A percentile compares a stretch with the other conserved stretches of the same genome.
Conservation (phyloP, 2,329 filamentous ascomycete species). For the Xylaria sp. region DNA sequence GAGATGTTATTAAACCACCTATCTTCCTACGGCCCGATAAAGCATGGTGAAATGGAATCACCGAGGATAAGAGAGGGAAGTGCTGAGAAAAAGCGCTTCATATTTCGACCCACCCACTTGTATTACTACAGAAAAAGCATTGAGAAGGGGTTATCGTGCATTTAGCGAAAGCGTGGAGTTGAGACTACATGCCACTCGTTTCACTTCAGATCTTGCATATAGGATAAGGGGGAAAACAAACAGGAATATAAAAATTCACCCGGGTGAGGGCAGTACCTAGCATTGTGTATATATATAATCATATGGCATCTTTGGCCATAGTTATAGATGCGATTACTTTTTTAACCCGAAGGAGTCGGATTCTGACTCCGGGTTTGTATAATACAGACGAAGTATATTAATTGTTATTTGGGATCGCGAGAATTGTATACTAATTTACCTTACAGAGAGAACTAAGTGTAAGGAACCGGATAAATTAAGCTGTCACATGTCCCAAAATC, state of each 20-base stretch:
- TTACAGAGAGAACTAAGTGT: no score
- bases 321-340: not conserved
- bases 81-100: not conserved
- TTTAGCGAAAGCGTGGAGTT: constrained; percentile 15
- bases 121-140: constrained; percentile 28
- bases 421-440: not conserved
- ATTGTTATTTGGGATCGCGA: not conserved
- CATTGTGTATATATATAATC: not conserved
- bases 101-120: constrained; percentile 9
- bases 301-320: not conserved
- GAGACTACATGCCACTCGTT: not conserved
- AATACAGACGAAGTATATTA: not conserved
- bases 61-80: not conserved
- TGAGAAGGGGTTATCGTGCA: not conserved
- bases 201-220: not conserved
- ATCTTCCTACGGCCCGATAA: not conserved
- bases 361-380: not conserved
- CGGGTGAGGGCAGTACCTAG: not conserved
- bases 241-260: not conserved
- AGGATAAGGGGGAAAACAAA: not conserved
- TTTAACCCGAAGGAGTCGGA: not conserved
- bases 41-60: not conserved
- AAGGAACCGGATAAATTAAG: not conserved
- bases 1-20: not conserved
- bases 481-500: not conserved